These are phyloP conservation scores for Salicornia ramosissima DNA, from an alignment of 148 eudicot genomes.

Conservation along the genomic window DNA sequence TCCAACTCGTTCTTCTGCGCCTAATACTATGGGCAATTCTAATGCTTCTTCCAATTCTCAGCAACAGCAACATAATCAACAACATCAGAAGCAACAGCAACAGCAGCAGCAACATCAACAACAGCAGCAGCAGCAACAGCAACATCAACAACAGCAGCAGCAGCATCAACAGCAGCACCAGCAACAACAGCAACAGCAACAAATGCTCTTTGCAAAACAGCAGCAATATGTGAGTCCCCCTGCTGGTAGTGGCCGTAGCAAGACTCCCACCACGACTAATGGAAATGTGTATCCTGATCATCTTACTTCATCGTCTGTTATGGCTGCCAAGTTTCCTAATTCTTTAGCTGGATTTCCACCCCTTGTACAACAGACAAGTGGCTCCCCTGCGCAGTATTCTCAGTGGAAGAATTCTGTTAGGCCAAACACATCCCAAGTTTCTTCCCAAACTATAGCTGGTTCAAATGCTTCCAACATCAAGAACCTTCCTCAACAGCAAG, in stretches of 20 bases:
- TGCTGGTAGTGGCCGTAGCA: conserved; percentile 44
- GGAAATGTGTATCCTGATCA: conserved; percentile 61
- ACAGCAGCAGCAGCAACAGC: conserved; percentile 51
- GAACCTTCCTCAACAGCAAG: conserved; percentile 46
- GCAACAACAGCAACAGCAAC: conserved; percentile 39
- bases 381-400: conserved; percentile 47
- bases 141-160: conserved; percentile 39
- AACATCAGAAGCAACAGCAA: conserved; percentile 38
- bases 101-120: conserved; percentile 40
- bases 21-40: conserved; percentile 27
- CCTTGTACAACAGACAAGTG: conserved; percentile 57
- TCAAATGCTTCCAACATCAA: conserved; percentile 49
- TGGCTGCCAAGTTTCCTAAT: conserved; percentile 54
- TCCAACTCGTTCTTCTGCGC: conserved; percentile 37
- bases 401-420: conserved; percentile 73
- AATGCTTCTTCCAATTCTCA: conserved; percentile 43
- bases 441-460: conserved; percentile 38
- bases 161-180: conserved; percentile 46
- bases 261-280: conserved; percentile 46
- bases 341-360: conserved; percentile 46
- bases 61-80: conserved; percentile 41
- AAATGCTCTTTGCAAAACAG: conserved; percentile 33
- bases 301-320: conserved; percentile 46
- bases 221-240: conserved; percentile 38
- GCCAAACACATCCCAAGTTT: conserved; percentile 47